These are phyloP conservation scores for Cardamine chenopodiifolia DNA, from an alignment of 345 rosid species.

Conservation along the genomic window DNA sequence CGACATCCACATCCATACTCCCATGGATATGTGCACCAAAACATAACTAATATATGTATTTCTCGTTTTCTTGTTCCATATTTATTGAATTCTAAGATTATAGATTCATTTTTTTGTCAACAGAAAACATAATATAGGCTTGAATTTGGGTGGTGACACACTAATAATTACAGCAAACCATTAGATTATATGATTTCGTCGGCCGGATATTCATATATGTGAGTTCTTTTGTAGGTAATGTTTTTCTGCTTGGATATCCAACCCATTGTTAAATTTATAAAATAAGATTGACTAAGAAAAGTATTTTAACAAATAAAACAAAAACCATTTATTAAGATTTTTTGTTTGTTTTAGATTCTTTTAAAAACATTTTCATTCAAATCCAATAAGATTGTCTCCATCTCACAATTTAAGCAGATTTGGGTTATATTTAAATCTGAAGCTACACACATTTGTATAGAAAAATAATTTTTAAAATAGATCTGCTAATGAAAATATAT, in stretches of 20 bases:
- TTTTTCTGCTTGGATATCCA: neutral
- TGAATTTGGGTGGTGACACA: neutral
- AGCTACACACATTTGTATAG: neutral
- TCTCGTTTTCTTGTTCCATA: neutral
- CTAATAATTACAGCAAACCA: neutral
- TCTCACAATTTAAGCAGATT: neutral
- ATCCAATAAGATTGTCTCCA: neutral
- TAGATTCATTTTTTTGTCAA: neutral
- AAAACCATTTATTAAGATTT: neutral
- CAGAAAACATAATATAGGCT: neutral
- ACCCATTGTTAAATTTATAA: neutral
- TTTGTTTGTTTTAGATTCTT: neutral
- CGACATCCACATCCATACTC: conserved; percentile 5
- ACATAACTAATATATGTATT: neutral
- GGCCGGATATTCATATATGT: neutral
- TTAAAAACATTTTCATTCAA: neutral
- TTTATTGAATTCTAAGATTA: neutral
- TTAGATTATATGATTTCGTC: neutral
- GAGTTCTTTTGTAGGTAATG: neutral
- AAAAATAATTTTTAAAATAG: neutral
- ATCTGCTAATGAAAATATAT: neutral
- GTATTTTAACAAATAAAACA: neutral
- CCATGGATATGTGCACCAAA: neutral
- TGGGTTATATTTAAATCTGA: neutral
- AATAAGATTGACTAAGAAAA: neutral